Evolutionary conservation across 345 rosid genomes (phyloP).

Genomic region (Brassica cretica): DNA sequence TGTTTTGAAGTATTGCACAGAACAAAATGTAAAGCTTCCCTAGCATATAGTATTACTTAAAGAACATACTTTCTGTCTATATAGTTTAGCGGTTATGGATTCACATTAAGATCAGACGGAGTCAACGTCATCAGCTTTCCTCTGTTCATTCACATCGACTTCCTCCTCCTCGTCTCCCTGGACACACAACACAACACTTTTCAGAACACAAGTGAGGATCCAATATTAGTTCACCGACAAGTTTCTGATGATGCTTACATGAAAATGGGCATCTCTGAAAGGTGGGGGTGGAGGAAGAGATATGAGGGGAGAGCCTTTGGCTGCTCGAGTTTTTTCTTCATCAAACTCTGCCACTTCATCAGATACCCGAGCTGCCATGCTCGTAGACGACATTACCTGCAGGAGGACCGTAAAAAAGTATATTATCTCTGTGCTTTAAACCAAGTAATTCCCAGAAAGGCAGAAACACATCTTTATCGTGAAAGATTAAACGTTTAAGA

Average conservation of each 20-base stretch:
- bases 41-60: not conserved
- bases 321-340: conserved; percentile 50
- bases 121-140: conserved; percentile 28
- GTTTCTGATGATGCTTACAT: conserved; percentile 18
- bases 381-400: conserved; percentile 53
- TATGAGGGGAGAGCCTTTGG: conserved; percentile 43
- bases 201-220: not conserved
- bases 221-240: not conserved
- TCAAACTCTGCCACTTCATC: conserved; percentile 57
- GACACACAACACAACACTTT: not conserved
- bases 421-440: not conserved
- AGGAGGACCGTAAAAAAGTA: not conserved
- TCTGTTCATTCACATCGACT: conserved; percentile 26
- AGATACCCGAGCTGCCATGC: conserved; percentile 70
- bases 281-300: conserved; percentile 55
- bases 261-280: conserved; percentile 43
- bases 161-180: conserved; percentile 49
- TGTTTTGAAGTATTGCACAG: not conserved
- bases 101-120: conserved; percentile 6
- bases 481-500: not conserved
- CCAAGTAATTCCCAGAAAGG: not conserved
- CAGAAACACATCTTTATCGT: not conserved
- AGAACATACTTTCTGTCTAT: not conserved
- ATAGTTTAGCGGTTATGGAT: not conserved
- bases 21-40: conserved; percentile 2